Percentiles rank a stretch among this genome's conserved stretches.
Conservation (phyloP, 2,329 filamentous ascomycete genomes). For the Metarhizium brunneum region DNA sequence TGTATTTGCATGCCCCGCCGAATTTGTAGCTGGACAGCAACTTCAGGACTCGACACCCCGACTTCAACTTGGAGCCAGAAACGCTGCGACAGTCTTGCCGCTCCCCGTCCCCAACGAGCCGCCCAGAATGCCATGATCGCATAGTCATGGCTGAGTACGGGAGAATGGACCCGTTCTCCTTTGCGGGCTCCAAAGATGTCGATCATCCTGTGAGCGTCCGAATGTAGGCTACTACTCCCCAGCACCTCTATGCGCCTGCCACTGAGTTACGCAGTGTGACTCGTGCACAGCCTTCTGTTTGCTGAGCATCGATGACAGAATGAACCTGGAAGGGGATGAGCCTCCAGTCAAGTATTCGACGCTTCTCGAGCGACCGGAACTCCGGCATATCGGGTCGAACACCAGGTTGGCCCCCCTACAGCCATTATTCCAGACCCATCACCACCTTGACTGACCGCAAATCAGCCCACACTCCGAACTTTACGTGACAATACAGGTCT, state of each 20-base stretch:
- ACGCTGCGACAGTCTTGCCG: neutral
- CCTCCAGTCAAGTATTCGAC: conserved; percentile 46
- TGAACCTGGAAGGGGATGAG: conserved; percentile 38
- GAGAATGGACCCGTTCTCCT: conserved; percentile 89
- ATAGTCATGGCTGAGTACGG: conserved; percentile 27
- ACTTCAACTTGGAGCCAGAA: neutral
- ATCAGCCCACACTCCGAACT: conserved; percentile 72
- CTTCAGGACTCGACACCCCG: too few species aligned
- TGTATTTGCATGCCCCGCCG: too few species aligned
- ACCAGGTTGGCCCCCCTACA: conserved; percentile 43
- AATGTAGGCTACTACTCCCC: conserved; percentile 36
- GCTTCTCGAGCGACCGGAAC: conserved; percentile 66
- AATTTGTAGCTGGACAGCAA: too few species aligned
- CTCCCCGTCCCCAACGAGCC: neutral
- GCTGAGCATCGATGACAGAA: conserved; percentile 23
- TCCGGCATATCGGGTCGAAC: conserved; percentile 83
- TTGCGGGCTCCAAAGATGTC: conserved; percentile 80
- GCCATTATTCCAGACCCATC: neutral
- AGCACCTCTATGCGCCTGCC: neutral
- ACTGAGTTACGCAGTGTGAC: neutral
- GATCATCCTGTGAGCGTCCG: conserved; percentile 61
- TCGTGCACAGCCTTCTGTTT: conserved; percentile 1
- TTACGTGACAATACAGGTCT: conserved; percentile 86
- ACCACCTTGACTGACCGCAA: conserved; percentile 12
- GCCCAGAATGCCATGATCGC: conserved; percentile 19